These are phyloP conservation scores for Talaromyces nanjingensis DNA, from an alignment of 495 filamentous ascomycete genomes.

Conservation along the genomic window DNA sequence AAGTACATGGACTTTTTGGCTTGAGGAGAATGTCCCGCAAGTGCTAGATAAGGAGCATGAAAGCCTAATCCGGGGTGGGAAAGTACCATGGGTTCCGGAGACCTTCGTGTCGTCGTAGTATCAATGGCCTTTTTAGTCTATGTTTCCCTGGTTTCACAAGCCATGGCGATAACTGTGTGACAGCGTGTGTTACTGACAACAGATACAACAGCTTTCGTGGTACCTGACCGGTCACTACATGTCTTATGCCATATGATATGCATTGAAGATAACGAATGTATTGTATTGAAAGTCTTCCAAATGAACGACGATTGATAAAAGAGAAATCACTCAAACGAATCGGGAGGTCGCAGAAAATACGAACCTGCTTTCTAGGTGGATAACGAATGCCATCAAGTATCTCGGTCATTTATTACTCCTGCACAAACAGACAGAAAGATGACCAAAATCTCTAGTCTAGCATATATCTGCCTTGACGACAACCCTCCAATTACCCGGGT, in stretches of 20 bases:
- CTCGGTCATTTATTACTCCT: neutral
- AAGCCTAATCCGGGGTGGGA: neutral
- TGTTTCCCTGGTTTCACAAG: neutral
- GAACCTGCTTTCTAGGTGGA: neutral
- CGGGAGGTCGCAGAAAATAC: neutral
- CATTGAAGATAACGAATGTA: neutral
- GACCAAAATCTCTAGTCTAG: neutral
- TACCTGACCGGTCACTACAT: neutral
- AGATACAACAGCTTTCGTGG: neutral
- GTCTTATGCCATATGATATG: neutral
- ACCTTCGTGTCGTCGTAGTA: no score
- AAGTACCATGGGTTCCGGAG: neutral
- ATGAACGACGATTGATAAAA: neutral
- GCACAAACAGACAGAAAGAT: neutral
- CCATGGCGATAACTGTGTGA: neutral
- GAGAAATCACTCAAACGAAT: neutral
- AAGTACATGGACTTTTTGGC: slow-evolving; percentile 18
- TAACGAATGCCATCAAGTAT: neutral
- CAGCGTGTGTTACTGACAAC: neutral
- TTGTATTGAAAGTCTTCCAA: neutral
- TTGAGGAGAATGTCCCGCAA: slow-evolving; percentile 14
- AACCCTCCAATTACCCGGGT: neutral
- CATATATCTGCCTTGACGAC: neutral
- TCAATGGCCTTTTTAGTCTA: neutral
- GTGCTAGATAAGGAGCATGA: slow-evolving; percentile 13